These are phyloP conservation scores for Excoecaria agallocha DNA, from an alignment of 345 rosid genomes.

Conservation along the genomic window DNA sequence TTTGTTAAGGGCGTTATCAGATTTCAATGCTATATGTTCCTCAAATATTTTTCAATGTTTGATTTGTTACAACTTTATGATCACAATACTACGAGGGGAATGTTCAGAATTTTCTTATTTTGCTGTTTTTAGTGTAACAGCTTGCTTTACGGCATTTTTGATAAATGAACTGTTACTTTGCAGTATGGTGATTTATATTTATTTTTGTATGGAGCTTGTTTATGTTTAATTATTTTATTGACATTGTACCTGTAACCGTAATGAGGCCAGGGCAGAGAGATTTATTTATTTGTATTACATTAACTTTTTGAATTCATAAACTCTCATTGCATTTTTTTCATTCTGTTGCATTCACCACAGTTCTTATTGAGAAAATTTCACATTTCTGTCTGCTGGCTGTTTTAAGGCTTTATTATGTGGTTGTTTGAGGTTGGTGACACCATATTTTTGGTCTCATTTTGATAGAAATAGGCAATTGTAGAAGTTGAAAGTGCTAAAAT, in stretches of 20 bases:
- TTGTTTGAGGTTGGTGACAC: not conserved
- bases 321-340: not conserved
- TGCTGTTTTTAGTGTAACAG: not conserved
- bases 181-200: not conserved
- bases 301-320: not conserved
- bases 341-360: not conserved
- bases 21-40: constrained; percentile 4
- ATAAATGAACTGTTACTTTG: not conserved
- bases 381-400: not conserved
- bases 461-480: not conserved
- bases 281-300: not conserved
- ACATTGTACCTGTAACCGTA: not conserved
- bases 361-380: not conserved
- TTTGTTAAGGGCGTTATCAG: not conserved
- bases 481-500: not conserved
- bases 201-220: not conserved
- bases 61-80: not conserved
- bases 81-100: constrained; percentile 13
- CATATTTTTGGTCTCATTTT: not conserved
- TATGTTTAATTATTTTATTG: not conserved
- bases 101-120: not conserved
- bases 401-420: not conserved
- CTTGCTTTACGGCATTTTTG: not conserved
- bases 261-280: not conserved
- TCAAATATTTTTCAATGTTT: not conserved